These are phyloP conservation scores for Ploettnerulaceae sp. DNA, from an alignment of 2,329 filamentous ascomycete genomes.

Conservation along the genomic window DNA sequence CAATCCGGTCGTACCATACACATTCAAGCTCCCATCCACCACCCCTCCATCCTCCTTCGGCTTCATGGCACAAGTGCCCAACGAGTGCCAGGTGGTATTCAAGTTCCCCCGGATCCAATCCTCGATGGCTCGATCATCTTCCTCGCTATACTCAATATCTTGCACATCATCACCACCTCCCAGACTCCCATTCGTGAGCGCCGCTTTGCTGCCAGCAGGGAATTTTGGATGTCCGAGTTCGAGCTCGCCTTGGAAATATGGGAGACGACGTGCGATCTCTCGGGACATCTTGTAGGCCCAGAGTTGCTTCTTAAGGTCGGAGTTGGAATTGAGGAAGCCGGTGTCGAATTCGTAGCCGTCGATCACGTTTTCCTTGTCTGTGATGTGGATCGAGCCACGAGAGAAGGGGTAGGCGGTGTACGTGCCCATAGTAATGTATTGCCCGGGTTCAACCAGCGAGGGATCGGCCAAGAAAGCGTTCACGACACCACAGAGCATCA, in stretches of 20 bases:
- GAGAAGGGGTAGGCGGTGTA: slow-evolving; percentile 59
- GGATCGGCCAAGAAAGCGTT: slow-evolving; percentile 43
- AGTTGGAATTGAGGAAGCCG: slow-evolving; percentile 50
- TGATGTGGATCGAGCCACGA: slow-evolving; percentile 57
- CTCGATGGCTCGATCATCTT: slow-evolving; percentile 38
- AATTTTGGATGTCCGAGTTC: slow-evolving; percentile 42
- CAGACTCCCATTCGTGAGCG: slow-evolving; percentile 24
- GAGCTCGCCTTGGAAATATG: slow-evolving; percentile 45
- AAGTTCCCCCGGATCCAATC: slow-evolving; percentile 39
- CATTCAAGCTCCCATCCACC: slow-evolving; percentile 37
- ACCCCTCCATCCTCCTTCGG: slow-evolving; percentile 36
- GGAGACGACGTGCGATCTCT: slow-evolving; percentile 53
- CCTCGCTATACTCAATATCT: slow-evolving; percentile 37
- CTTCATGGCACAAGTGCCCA: slow-evolving; percentile 40
- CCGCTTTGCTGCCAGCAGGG: slow-evolving; percentile 38
- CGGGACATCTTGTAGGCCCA: slow-evolving; percentile 64
- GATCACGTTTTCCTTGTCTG: slow-evolving; percentile 36
- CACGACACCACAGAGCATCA: slow-evolving; percentile 51
- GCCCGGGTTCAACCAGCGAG: slow-evolving; percentile 35
- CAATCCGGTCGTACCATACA: slow-evolving; percentile 37
- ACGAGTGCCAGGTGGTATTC: slow-evolving; percentile 39
- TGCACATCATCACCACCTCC: slow-evolving; percentile 30
- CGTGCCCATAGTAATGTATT: slow-evolving; percentile 49
- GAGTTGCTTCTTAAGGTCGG: slow-evolving; percentile 54
- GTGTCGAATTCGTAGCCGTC: slow-evolving; percentile 51